Evolutionary conservation across 2,329 filamentous ascomycete genomes (phyloP), one percentile per base, ranked within the genome.

Genomic region (Fusarium liriodendri): DNA sequence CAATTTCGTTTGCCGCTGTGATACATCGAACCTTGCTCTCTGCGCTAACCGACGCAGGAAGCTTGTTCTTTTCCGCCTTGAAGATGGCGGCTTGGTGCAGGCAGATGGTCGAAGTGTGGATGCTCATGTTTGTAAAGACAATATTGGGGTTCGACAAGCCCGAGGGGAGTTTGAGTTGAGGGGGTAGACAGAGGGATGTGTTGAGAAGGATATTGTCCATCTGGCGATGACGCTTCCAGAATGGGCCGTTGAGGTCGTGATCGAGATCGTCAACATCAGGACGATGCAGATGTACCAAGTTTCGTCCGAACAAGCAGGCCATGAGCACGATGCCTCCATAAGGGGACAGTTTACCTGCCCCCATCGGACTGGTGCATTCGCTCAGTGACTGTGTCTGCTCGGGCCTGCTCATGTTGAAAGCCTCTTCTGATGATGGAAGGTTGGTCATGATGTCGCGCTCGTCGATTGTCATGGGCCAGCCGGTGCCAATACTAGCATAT

Each of bases 21-120:
- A 98, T 95, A 78, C 97, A 98, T 70, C 97, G 90, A 16, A 97
- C 90, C 82, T 98, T 98, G 82, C 95, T 98, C 80, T 98, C 96
- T 2, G 93, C 91, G 72, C 94, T 92, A 55, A 98, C 92, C 20
- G 93, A 92, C 1, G 89, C 85, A 1, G 94, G 92, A 70, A 98
- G 85, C 62, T 91, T 90, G 82, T 98, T 93, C 83, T 95, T 97
- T 78, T 98, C 96, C 0, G 95, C 95, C 81, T 98, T 98, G 88
- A 96, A 98, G 22, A 99, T 98, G 29, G 97, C 97, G 3, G 96
- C 97, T 84, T 99, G 97, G 79, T 99, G 97, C n/a, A 99, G 86
- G 81, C 96, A 98, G 63, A 99, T 98, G 2, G 95, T 95, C 1
- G 95, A 97, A 0, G 97, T 98, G 81, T 98, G 95, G 35, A 99